Base-by-base conservation (phyloP, 1,284 basidiomycete genomes). In the Rhodotorula sp. region DNA sequence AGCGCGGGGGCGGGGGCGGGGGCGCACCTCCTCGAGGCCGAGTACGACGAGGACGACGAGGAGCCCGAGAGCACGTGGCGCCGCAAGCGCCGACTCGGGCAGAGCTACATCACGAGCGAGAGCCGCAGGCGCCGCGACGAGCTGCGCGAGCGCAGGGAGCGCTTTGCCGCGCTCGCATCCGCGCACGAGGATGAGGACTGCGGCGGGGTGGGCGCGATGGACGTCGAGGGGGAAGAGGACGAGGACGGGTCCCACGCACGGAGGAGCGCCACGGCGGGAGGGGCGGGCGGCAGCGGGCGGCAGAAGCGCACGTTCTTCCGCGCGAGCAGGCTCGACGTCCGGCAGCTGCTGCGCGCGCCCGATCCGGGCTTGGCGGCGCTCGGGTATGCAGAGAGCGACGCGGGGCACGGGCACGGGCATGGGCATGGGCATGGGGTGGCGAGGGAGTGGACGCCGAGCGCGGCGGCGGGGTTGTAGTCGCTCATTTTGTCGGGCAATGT, bases 161-260 rank as follows among this genome's bases (percentile, higher is more conserved):
- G 66, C 83, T 83, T 17, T 65, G 73, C 50, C 65, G 71, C 53
- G 81, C 79, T 42, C 81, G 81, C n/a, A 81, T 85, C 67, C 84
- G 85, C 90, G 71, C 86, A 87, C 25, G 78, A 91, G 53, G 91
- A 91, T 77, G 86, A 87, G 67, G 60, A 34, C 5, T 34, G 34
- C 14, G 50, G n/a, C 27, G 52, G 12, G 48, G 48, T 16, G 27
- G 54, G 14, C 13, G 49, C 9, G 16, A 61, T 46, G 62, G 50
- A 41, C 14, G 55, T 13, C 25, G 58, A 62, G 7, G 63, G 52
- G 25, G 70, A 61, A 23, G 56, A 61, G 41, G 46, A 23, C 19
- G 50, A 42, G n/a, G 34, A 12, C 12, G 52, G 41, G n/a, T n/a
- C 7, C 1, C 23, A 34, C 27, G n/a, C 19, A 23, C 27, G 23